Evolutionary conservation across 371 early-diverging fungal genomes (phyloP), one percentile per base, ranked within the genome.

Genomic region (Mortierella sp.): DNA sequence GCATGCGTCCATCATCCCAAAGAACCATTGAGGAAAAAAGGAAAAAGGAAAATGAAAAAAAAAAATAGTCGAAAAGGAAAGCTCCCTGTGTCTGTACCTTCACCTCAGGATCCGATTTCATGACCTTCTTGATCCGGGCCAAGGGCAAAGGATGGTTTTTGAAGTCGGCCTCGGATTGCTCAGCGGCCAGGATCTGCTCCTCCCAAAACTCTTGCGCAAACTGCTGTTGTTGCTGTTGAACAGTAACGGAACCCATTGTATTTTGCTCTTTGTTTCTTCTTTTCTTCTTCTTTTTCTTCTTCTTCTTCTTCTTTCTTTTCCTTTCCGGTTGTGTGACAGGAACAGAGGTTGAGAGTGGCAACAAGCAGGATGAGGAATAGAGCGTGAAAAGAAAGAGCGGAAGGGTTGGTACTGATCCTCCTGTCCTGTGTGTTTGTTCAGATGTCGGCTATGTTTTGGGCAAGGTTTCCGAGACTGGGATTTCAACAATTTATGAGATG

Each of bases 41-140:
- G 29, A 29, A 52, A 52, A 0, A 25, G 21, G 16, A 53, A 23
- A 51, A n/a, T 16, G n/a, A 23, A 21, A 21, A 53, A 12, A 16
- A 3, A 7, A 26, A 37, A n/a, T n/a, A n/a, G n/a, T n/a, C n/a
- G 19, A 0, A 37, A 29, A 44, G 43, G 21, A n/a, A 37, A 79
- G 76, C 77, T 67, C 43, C 16, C 19, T 28, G 16, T n/a, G 14
- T 26, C 29, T 52, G 70, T 64, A 89, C 88, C 84, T 92, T 93
- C 18, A 94, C 94, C 50, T 95, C 95, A 56, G 93, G 94, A 76
- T 97, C 97, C 19, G 90, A 87, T 83, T 97, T 97, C 97, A 97
- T 97, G 29, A 97, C 92, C 80, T 95, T 92, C 75, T 97, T 97
- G 70, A 97, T 94, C 18, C 97, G 74, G 28, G 97, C 97, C 43